Percentiles rank a stretch among this genome's conserved stretches.
These are phyloP conservation scores for Aphanomyces euteiches DNA, from an alignment of 352 stramenopile genomes.

Conservation along the genomic window DNA sequence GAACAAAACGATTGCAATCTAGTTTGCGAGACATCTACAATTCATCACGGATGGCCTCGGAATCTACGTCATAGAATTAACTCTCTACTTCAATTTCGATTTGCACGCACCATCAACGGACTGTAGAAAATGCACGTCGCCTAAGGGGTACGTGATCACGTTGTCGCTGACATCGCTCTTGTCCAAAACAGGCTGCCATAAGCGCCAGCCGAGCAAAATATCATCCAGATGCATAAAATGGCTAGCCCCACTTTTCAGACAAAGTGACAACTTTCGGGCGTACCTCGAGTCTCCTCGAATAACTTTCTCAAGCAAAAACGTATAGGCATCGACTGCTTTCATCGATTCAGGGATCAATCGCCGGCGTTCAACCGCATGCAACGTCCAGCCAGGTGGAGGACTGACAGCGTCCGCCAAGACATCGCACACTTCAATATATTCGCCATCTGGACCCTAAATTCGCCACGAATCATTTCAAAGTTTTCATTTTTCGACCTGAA, in stretches of 20 bases:
- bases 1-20: too few relatives aligned
- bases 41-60: too few relatives aligned
- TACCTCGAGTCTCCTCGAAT: conserved; percentile 16
- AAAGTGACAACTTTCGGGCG: too few relatives aligned
- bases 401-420: background rate
- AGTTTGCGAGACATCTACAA: too few relatives aligned
- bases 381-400: background rate
- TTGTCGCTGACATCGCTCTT: conserved; percentile 31
- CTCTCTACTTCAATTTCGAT: too few relatives aligned
- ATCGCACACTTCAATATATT: conserved; percentile 21
- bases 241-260: background rate
- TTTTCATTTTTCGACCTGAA: conserved; percentile 17
- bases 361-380: background rate
- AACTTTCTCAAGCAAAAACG: conserved; percentile 18
- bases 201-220: conserved; percentile 51
- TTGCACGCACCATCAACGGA: too few relatives aligned
- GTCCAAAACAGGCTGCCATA: conserved; percentile 63
- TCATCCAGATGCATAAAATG: conserved; percentile 58
- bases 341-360: background rate
- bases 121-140: conserved; percentile 10
- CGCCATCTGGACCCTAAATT: background rate
- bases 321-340: background rate
- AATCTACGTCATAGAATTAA: too few relatives aligned
- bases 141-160: conserved; percentile 1
- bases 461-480: background rate